phyloP scores from a whole-genome alignment of 192 early-diverging fungal genomes.

The Haplosporangium gracile region DNA sequence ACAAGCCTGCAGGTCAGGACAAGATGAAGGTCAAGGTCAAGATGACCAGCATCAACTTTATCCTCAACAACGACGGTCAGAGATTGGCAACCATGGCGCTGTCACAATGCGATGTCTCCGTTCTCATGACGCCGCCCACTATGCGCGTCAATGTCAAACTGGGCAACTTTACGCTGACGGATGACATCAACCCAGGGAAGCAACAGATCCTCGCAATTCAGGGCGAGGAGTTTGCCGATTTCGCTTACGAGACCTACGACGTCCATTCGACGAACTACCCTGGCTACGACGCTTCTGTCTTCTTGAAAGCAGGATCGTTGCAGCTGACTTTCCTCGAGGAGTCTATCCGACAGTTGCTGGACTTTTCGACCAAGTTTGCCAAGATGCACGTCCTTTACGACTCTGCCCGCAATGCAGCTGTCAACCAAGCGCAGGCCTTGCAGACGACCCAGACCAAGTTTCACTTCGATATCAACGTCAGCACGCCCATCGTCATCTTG shows the following conservation, averaged over 20 bases:
- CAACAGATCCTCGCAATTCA: conserved; percentile 84
- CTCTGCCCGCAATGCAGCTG: conserved; percentile 86
- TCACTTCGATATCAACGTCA: conserved; percentile 89
- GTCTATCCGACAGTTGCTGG: conserved; percentile 77
- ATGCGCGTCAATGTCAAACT: conserved; percentile 77
- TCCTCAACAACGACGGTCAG: conserved; percentile 84
- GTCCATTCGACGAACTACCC: conserved; percentile 70
- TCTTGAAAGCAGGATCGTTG: conserved; percentile 84
- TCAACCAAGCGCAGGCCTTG: conserved; percentile 81
- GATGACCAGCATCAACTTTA: conserved; percentile 84
- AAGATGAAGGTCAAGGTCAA: conserved; percentile 83
- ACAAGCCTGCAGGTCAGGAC: conserved; percentile 38
- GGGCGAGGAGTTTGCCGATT: conserved; percentile 90
- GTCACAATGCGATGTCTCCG: conserved; percentile 77
- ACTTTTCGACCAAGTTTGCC: conserved; percentile 87
- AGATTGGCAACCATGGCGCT: conserved; percentile 81
- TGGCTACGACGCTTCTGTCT: conserved; percentile 86
- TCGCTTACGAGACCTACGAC: conserved; percentile 88
- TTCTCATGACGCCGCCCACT: conserved; percentile 70
- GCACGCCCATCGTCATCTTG: conserved; percentile 88
- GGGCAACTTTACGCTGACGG: conserved; percentile 76
- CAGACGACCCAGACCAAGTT: conserved; percentile 83
- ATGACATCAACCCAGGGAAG: conserved; percentile 66
- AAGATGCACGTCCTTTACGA: conserved; percentile 91
- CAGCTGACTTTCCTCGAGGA: conserved; percentile 85